Conservation (phyloP, 345 rosid genomes). For the Syzygium jambos region DNA sequence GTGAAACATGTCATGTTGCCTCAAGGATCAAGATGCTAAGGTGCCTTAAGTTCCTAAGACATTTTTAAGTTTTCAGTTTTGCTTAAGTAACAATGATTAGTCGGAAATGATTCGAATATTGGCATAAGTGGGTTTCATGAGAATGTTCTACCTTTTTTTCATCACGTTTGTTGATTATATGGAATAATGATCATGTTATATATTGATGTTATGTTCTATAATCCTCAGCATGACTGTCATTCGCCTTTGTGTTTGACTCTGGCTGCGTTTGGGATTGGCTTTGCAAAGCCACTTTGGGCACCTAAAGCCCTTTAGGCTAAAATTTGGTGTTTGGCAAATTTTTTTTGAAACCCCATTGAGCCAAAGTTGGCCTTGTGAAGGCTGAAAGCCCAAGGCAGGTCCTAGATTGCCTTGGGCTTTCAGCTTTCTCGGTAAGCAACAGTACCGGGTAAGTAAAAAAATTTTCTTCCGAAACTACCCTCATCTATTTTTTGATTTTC, state of each 20-base stretch:
- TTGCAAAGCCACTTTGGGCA: no score
- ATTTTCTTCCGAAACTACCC: no score
- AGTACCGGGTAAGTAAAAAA: no score
- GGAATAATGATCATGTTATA: background rate
- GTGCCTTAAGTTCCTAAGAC: background rate
- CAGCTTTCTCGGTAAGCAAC: no score
- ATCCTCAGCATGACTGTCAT: background rate
- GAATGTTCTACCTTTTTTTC: background rate
- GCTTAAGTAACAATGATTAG: background rate
- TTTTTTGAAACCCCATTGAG: no score
- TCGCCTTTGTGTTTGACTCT: background rate
- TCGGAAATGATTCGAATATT: background rate
- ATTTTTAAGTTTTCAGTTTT: background rate
- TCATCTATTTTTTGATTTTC: no score
- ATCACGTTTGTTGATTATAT: background rate
- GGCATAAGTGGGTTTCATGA: background rate
- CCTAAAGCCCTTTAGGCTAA: no score
- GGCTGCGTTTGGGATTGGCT: no score
- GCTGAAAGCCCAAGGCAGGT: no score
- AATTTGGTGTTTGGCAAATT: no score
- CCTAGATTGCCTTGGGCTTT: no score
- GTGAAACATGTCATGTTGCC: background rate
- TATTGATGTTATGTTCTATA: background rate
- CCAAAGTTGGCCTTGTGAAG: no score
- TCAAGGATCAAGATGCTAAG: background rate